Evolutionary conservation across 805 yeast species (phyloP).

Genomic region (Komagataella ulmi): DNA sequence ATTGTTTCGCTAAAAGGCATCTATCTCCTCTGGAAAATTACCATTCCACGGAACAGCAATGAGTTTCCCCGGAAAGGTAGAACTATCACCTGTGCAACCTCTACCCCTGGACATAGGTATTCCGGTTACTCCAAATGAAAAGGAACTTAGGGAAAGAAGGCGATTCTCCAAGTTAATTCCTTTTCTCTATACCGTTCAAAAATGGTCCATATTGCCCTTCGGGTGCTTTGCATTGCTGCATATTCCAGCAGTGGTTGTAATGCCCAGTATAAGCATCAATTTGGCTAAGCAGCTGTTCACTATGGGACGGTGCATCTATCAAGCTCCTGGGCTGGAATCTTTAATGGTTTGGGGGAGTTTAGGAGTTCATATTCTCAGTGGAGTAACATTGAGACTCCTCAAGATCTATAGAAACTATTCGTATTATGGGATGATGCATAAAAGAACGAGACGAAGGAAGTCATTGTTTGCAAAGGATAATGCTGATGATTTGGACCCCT

Average conservation of each 20-base stretch:
- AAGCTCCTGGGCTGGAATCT: slow-evolving; percentile 35
- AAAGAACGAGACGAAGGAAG: slow-evolving; percentile 4
- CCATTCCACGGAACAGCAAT: background rate
- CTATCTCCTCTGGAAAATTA: background rate
- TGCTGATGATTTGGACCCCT: slow-evolving; percentile 16
- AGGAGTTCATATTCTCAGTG: slow-evolving; percentile 37
- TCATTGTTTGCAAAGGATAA: slow-evolving; percentile 3
- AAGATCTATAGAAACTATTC: slow-evolving; percentile 17
- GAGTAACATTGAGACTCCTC: slow-evolving; percentile 29
- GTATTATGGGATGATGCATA: slow-evolving; percentile 11
- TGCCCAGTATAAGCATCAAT: slow-evolving; percentile 33
- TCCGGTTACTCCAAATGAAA: background rate
- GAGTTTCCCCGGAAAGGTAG: background rate
- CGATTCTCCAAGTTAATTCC: slow-evolving; percentile 6
- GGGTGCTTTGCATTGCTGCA: slow-evolving; percentile 46
- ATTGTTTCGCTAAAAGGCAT: background rate
- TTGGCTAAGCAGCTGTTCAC: slow-evolving; percentile 41
- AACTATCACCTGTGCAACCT: background rate
- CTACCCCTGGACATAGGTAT: background rate
- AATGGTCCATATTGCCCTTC: slow-evolving; percentile 48
- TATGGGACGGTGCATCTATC: slow-evolving; percentile 50
- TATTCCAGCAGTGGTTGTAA: slow-evolving; percentile 33
- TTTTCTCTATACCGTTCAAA: slow-evolving; percentile 24
- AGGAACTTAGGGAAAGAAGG: background rate
- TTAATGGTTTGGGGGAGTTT: slow-evolving; percentile 32